These are phyloP conservation scores for Pseudocercospora fijiensis DNA, from an alignment of 2,329 filamentous ascomycete species.

Conservation along the genomic window DNA sequence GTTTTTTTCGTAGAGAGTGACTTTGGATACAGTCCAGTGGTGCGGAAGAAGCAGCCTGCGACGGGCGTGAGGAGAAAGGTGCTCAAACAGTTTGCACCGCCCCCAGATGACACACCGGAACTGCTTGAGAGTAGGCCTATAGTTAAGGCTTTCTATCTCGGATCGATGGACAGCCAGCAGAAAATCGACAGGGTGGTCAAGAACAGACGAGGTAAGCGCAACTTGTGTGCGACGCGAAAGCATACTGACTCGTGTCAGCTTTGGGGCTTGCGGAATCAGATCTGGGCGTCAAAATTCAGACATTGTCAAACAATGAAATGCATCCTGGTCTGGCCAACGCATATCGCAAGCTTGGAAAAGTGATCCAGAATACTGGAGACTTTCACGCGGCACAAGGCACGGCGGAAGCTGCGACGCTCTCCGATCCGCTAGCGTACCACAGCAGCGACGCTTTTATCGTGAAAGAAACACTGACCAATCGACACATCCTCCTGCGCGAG, in stretches of 20 bases:
- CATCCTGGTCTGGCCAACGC: conserved; percentile 85
- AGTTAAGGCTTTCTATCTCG: conserved; percentile 94
- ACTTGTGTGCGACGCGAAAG: background rate
- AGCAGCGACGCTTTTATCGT: conserved; percentile 95
- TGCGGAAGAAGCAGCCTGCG: conserved; percentile 93
- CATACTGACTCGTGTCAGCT: conserved; percentile 56
- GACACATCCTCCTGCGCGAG: conserved; percentile 92
- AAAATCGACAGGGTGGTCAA: conserved; percentile 96
- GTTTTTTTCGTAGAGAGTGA: conserved; percentile 98
- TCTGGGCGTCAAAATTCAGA: conserved; percentile 83
- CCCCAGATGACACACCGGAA: conserved; percentile 94
- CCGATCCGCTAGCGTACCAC: conserved; percentile 91
- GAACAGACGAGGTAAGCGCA: conserved; percentile 72
- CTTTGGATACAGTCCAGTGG: conserved; percentile 94
- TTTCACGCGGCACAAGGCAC: conserved; percentile 96
- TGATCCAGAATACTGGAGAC: conserved; percentile 90
- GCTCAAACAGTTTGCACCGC: conserved; percentile 96
- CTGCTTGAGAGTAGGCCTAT: conserved; percentile 83
- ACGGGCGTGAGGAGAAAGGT: conserved; percentile 94
- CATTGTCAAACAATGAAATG: conserved; percentile 85
- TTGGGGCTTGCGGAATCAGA: conserved; percentile 90
- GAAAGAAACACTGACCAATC: conserved; percentile 96
- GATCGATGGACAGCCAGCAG: conserved; percentile 94
- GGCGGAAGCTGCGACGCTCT: conserved; percentile 89
- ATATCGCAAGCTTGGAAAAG: conserved; percentile 91